phyloP scores from a whole-genome alignment of 306 rosid species.

The Cucurbita argyrosperma region DNA sequence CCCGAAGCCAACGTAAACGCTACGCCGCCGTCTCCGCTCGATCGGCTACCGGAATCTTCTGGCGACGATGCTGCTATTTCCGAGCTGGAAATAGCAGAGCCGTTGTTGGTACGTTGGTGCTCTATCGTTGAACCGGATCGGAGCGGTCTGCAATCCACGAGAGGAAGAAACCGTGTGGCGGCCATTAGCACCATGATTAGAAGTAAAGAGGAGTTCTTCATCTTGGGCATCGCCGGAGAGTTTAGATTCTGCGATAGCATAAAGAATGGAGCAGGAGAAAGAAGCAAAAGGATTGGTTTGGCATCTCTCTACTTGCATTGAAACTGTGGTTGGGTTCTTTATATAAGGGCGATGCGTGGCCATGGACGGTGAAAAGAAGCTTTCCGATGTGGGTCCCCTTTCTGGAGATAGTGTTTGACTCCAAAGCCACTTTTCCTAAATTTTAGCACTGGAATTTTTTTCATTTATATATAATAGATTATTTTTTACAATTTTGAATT shows the following conservation, averaged over 20 bases:
- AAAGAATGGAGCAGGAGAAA: too few species aligned
- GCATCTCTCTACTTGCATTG: conserved; percentile 30
- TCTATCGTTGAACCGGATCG: conserved; percentile 9
- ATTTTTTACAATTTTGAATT: too few species aligned
- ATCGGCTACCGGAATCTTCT: neutral
- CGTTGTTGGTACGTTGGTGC: neutral
- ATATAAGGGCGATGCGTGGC: neutral
- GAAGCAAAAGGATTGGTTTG: neutral
- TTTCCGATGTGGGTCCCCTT: conserved; percentile 36
- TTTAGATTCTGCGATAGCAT: neutral
- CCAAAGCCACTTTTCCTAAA: neutral
- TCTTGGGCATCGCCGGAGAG: neutral
- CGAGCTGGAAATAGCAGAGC: conserved; percentile 6
- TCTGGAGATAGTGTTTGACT: neutral
- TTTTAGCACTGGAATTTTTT: too few species aligned
- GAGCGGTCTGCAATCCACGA: conserved; percentile 25
- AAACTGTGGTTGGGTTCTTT: conserved; percentile 8
- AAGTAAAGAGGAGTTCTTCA: neutral
- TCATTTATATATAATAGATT: too few species aligned
- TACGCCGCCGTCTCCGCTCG: conserved; percentile 9
- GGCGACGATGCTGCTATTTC: neutral
- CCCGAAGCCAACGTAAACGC: conserved; percentile 55
- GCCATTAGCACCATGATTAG: conserved; percentile 19
- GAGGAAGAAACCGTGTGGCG: conserved; percentile 11
- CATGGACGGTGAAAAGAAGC: conserved; percentile 35